phyloP scores from a whole-genome alignment of 2,329 filamentous ascomycete species.

The Sphaerulina populicola region DNA sequence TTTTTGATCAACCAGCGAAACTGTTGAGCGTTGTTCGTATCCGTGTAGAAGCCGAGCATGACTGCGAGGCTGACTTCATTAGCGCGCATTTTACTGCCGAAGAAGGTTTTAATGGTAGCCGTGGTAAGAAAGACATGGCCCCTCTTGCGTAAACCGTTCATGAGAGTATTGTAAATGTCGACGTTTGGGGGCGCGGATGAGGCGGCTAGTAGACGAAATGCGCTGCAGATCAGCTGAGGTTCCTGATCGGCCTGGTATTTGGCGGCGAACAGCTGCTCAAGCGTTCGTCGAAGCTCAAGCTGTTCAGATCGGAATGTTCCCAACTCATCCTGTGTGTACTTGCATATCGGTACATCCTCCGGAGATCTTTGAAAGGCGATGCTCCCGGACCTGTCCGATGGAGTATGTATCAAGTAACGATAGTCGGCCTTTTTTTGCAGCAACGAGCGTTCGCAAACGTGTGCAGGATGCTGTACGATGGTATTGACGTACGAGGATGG shows the following conservation, averaged over 20 bases:
- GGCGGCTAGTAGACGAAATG: conserved; percentile 58
- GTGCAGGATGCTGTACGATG: conserved; percentile 7
- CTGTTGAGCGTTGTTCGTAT: conserved; percentile 24
- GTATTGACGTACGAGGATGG: conserved; percentile 21
- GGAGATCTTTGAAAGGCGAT: conserved; percentile 3
- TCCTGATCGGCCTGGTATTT: neutral
- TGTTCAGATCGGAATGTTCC: conserved; percentile 30
- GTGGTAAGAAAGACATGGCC: conserved; percentile 25
- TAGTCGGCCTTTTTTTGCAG: conserved; percentile 8
- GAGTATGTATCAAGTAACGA: neutral
- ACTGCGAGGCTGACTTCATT: conserved; percentile 40
- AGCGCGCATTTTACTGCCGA: conserved; percentile 35
- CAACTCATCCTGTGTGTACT: conserved; percentile 35
- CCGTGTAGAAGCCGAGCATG: conserved; percentile 37
- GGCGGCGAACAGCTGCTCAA: conserved; percentile 22
- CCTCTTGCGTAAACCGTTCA: conserved; percentile 51
- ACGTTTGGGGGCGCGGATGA: conserved; percentile 54
- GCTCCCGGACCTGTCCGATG: neutral
- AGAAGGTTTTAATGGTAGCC: conserved; percentile 27
- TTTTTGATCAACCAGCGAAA: conserved; percentile 36
- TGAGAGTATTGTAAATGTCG: conserved; percentile 62
- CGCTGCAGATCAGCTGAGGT: conserved; percentile 30
- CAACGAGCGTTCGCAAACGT: neutral
- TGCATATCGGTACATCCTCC: conserved; percentile 17
- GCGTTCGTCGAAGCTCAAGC: conserved; percentile 21